Percentiles rank a stretch among this genome's conserved stretches.
These are phyloP conservation scores for Eucalyptus globulus DNA, from an alignment of 345 rosid genomes.

Conservation along the genomic window DNA sequence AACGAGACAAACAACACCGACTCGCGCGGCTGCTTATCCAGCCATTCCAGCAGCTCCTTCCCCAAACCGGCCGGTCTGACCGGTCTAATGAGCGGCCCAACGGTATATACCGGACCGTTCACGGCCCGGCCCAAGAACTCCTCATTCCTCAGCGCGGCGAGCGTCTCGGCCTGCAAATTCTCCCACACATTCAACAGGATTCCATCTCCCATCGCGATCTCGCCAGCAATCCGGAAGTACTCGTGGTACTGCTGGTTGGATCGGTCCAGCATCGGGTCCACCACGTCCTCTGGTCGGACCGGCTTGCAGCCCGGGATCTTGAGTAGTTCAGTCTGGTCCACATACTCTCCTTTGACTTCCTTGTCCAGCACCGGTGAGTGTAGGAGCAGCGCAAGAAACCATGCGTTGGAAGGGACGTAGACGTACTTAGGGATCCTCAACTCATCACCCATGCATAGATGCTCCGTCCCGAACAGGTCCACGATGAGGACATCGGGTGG, in stretches of 20 bases:
- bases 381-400: slow-evolving; percentile 32
- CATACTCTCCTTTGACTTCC: slow-evolving; percentile 21
- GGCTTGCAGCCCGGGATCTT: slow-evolving; percentile 43
- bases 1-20: slow-evolving; percentile 55
- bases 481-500: slow-evolving; percentile 34
- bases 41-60: slow-evolving; percentile 19
- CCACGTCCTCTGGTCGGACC: slow-evolving; percentile 23
- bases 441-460: slow-evolving; percentile 22
- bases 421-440: slow-evolving; percentile 19
- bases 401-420: slow-evolving; percentile 21
- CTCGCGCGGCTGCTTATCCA: slow-evolving; percentile 23
- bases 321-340: slow-evolving; percentile 14
- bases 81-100: slow-evolving; percentile 29
- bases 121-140: background rate
- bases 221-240: background rate
- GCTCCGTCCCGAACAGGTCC: slow-evolving; percentile 30
- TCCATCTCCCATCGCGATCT: slow-evolving; percentile 25
- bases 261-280: slow-evolving; percentile 26
- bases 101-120: slow-evolving; percentile 21
- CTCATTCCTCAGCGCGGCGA: slow-evolving; percentile 18
- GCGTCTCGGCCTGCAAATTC: slow-evolving; percentile 22
- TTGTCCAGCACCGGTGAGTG: slow-evolving; percentile 19
- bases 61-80: background rate
- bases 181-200: slow-evolving; percentile 55
- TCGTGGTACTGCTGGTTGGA: slow-evolving; percentile 1